phyloP scores from a whole-genome alignment of 345 rosid species.

The Gossypium bickii region DNA sequence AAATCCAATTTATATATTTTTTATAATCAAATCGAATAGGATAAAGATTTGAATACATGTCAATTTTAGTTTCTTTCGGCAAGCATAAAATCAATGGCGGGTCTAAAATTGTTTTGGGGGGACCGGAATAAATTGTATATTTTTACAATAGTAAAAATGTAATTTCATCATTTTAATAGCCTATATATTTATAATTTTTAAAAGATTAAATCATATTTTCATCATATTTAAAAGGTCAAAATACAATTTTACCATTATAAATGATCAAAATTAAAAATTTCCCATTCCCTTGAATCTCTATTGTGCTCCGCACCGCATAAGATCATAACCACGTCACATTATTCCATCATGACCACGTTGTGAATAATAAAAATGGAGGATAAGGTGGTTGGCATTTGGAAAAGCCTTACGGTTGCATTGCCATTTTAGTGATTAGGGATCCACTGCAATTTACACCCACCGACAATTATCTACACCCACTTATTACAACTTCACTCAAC shows the following conservation, averaged over 20 bases:
- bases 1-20: no score
- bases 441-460: background rate
- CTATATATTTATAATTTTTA: rapidly evolving
- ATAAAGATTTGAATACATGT: no score
- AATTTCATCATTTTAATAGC: rapidly evolving
- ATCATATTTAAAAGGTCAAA: rapidly evolving
- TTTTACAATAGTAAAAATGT: no score
- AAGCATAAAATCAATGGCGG: no score
- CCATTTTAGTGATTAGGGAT: background rate
- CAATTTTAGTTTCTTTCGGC: no score
- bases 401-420: background rate
- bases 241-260: rapidly evolving
- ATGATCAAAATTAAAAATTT: no score
- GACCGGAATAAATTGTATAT: no score
- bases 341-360: background rate
- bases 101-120: rapidly evolving
- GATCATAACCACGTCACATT: no score
- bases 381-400: background rate
- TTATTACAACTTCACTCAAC: background rate
- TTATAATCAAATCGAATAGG: no score
- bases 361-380: background rate
- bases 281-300: no score
- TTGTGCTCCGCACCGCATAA: no score
- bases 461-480: background rate
- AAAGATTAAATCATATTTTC: rapidly evolving